Conservation (phyloP, 495 filamentous ascomycete genomes). For the Usnea hakonensis region DNA sequence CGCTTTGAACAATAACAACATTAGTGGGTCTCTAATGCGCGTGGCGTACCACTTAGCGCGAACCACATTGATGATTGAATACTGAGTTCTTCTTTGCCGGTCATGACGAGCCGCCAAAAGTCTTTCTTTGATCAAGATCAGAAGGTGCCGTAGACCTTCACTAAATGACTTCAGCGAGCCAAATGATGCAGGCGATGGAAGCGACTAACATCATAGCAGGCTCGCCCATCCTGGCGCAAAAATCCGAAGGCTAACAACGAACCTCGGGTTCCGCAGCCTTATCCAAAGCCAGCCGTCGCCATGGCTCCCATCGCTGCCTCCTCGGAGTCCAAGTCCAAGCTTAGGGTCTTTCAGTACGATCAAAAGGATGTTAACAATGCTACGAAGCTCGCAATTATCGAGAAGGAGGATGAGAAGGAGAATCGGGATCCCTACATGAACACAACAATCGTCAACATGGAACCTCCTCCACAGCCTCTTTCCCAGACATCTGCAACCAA, state of each 20-base stretch:
- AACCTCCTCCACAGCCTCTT: slow-evolving; percentile 26
- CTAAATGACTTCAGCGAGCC: neutral
- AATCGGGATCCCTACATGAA: slow-evolving; percentile 23
- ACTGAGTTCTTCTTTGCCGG: neutral
- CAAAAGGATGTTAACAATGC: slow-evolving; percentile 20
- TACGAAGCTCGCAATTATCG: slow-evolving; percentile 15
- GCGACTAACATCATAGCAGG: slow-evolving; percentile 10
- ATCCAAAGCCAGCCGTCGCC: neutral
- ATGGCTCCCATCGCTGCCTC: slow-evolving; percentile 30
- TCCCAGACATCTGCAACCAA: slow-evolving; percentile 31
- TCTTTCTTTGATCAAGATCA: slow-evolving; percentile 39
- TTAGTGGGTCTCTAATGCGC: slow-evolving; percentile 2
- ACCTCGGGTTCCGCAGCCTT: neutral
- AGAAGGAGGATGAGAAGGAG: slow-evolving; percentile 37
- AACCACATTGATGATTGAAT: neutral
- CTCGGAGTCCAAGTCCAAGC: slow-evolving; percentile 48
- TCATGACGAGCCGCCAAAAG: slow-evolving; percentile 37
- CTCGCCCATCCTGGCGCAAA: slow-evolving; percentile 15
- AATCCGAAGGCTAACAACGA: slow-evolving; percentile 8
- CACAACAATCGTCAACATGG: slow-evolving; percentile 31
- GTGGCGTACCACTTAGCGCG: slow-evolving; percentile 9
- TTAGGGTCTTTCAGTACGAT: slow-evolving; percentile 51
- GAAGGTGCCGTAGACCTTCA: slow-evolving; percentile 14
- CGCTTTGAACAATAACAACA: slow-evolving; percentile 9
- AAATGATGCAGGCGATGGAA: neutral